Evolutionary conservation across 2,329 filamentous ascomycete genomes (phyloP).

Genomic region (Sporothrix protearum): DNA sequence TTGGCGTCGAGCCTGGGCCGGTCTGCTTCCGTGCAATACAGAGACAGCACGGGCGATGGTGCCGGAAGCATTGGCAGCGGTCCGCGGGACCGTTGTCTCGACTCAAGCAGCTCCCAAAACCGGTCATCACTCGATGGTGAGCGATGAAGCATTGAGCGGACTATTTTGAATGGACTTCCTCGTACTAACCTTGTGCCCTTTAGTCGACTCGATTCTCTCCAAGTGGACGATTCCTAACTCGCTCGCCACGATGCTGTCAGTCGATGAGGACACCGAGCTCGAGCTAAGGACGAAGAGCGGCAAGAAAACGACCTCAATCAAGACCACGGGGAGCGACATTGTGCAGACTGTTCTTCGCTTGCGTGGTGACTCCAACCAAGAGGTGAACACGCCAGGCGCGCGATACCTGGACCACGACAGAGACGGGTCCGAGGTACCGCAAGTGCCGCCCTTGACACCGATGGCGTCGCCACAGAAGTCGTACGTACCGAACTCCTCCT

Average conservation of each 20-base stretch:
- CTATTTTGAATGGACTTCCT: too few relatives aligned
- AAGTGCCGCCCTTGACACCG: slow-evolving; percentile 12
- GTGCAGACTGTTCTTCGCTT: slow-evolving; percentile 12
- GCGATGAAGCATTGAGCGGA: not conserved
- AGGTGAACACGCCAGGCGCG: not conserved
- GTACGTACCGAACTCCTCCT: not conserved
- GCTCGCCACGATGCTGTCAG: slow-evolving; percentile 25
- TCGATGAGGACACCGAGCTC: slow-evolving; percentile 23
- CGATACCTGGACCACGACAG: not conserved
- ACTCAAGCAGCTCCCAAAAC: slow-evolving; percentile 24
- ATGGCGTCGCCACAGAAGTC: slow-evolving; percentile 7
- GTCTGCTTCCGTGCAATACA: not conserved
- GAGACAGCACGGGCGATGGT: not conserved
- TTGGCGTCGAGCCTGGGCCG: slow-evolving; percentile 11
- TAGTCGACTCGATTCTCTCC: slow-evolving; percentile 45
- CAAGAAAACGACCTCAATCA: not conserved
- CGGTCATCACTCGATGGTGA: slow-evolving; percentile 26
- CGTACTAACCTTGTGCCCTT: not conserved
- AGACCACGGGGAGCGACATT: slow-evolving; percentile 7
- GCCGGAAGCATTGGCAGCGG: not conserved
- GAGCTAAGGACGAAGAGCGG: not conserved
- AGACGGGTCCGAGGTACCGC: not conserved
- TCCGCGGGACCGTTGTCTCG: not conserved
- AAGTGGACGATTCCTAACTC: slow-evolving; percentile 38
- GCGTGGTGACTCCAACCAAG: not conserved